A percentile compares a stretch with the other conserved stretches of the same genome.
Evolutionary conservation across 2,329 filamentous ascomycete species (phyloP).

Genomic region (Xylaria sp.): DNA sequence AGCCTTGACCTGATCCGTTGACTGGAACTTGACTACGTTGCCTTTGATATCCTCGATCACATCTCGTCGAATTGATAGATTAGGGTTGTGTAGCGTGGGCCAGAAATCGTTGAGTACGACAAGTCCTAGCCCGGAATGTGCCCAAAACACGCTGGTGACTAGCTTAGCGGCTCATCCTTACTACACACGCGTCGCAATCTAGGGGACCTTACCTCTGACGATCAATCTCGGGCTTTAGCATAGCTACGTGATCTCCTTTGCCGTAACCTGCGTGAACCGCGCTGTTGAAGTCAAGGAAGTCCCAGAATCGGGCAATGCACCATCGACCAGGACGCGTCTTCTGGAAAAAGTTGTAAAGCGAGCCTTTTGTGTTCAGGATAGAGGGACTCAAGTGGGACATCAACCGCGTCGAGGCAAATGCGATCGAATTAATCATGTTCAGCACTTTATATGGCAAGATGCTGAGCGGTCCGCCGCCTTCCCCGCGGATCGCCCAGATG

Average conservation of each 20-base stretch:
- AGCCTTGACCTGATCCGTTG: constrained; percentile 21
- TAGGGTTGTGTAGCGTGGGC: constrained; percentile 31
- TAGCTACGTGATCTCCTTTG: constrained; percentile 32
- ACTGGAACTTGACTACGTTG: constrained; percentile 27
- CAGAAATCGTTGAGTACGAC: constrained; percentile 36
- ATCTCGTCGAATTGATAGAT: constrained; percentile 28
- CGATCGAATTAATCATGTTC: constrained; percentile 31
- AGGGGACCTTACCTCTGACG: constrained; percentile 32
- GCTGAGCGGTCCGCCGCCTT: constrained; percentile 32
- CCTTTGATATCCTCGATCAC: constrained; percentile 27
- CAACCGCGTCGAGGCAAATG: constrained; percentile 32
- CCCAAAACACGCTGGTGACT: constrained; percentile 34
- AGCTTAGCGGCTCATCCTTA: constrained; percentile 5
- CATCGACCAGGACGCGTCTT: constrained; percentile 26
- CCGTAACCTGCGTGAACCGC: constrained; percentile 30
- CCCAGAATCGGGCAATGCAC: constrained; percentile 32
- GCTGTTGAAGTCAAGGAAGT: constrained; percentile 32
- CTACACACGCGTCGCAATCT: not conserved
- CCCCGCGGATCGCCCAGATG: constrained; percentile 36
- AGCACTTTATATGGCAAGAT: constrained; percentile 33
- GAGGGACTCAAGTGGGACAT: constrained; percentile 35
- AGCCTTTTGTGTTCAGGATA: constrained; percentile 31
- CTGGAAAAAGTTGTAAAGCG: constrained; percentile 30
- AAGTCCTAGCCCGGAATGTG: constrained; percentile 32
- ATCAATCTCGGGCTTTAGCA: constrained; percentile 33